Percentiles rank a stretch among this genome's conserved stretches.
These are phyloP conservation scores for Aspergillus leporis DNA, from an alignment of 495 filamentous ascomycete species.

Conservation along the genomic window DNA sequence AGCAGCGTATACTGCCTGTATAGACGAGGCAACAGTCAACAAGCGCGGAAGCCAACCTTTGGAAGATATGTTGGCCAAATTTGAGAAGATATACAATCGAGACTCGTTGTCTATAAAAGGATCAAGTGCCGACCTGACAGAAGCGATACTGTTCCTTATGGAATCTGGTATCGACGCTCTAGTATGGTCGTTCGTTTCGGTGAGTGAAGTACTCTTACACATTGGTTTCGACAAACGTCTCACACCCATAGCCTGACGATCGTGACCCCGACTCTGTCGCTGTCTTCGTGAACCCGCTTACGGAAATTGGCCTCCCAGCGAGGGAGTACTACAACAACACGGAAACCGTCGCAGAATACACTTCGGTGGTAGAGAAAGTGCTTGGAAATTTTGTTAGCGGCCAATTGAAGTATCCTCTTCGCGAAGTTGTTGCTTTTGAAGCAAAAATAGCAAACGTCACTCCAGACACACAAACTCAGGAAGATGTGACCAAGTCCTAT, in stretches of 20 bases:
- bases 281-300: slow-evolving; percentile 55
- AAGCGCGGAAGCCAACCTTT: slow-evolving; percentile 56
- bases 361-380: slow-evolving; percentile 46
- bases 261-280: slow-evolving; percentile 64
- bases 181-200: slow-evolving; percentile 45
- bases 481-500: slow-evolving; percentile 62
- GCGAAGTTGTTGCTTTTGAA: slow-evolving; percentile 59
- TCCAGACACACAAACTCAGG: slow-evolving; percentile 56
- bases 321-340: slow-evolving; percentile 66
- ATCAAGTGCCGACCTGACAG: slow-evolving; percentile 44
- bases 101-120: slow-evolving; percentile 35
- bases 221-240: background rate
- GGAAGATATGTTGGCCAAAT: slow-evolving; percentile 45
- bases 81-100: slow-evolving; percentile 56
- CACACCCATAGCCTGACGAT: slow-evolving; percentile 51
- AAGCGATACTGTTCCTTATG: slow-evolving; percentile 54
- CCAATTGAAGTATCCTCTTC: slow-evolving; percentile 29
- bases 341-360: slow-evolving; percentile 53
- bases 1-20: slow-evolving; percentile 62
- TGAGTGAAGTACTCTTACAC: slow-evolving; percentile 30
- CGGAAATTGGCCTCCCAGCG: slow-evolving; percentile 58
- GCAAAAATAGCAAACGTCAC: slow-evolving; percentile 59
- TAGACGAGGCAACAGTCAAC: slow-evolving; percentile 56
- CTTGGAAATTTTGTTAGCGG: slow-evolving; percentile 33
- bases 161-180: slow-evolving; percentile 53